Evolutionary conservation across 1,139 yeast species (phyloP).

Genomic region (Debaryomyces singareniensis): DNA sequence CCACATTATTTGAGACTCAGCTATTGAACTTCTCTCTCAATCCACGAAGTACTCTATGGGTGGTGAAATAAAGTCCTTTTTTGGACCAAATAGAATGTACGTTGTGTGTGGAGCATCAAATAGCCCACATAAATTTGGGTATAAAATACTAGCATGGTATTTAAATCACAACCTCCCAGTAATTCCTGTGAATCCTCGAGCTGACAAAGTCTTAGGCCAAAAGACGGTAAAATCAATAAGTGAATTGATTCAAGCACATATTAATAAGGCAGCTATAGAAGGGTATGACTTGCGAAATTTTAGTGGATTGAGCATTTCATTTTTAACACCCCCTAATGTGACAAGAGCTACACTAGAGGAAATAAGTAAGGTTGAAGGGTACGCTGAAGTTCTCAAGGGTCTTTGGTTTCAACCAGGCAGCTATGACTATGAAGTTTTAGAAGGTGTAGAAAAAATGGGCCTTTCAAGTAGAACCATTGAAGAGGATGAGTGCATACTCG

Average conservation of each 20-base stretch:
- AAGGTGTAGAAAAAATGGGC: conserved; percentile 30
- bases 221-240: conserved; percentile 31
- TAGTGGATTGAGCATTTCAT: conserved; percentile 51
- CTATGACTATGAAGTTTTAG: conserved; percentile 49
- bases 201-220: conserved; percentile 39
- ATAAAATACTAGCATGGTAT: conserved; percentile 68
- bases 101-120: conserved; percentile 73
- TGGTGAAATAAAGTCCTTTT: conserved; percentile 39
- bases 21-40: neutral
- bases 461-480: conserved; percentile 42
- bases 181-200: conserved; percentile 60
- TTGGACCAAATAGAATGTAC: conserved; percentile 46
- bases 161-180: conserved; percentile 50
- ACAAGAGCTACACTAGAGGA: conserved; percentile 44
- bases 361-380: conserved; percentile 25
- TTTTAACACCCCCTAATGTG: conserved; percentile 68
- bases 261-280: conserved; percentile 17
- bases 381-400: conserved; percentile 38
- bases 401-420: conserved; percentile 87
- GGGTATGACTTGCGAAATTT: conserved; percentile 18
- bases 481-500: conserved; percentile 64
- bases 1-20: neutral
- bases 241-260: conserved; percentile 23
- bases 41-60: conserved; percentile 35
- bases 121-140: conserved; percentile 63